These are phyloP conservation scores for Tolypocladium ophioglossoides DNA, from an alignment of 2,329 filamentous ascomycete genomes.

Conservation along the genomic window DNA sequence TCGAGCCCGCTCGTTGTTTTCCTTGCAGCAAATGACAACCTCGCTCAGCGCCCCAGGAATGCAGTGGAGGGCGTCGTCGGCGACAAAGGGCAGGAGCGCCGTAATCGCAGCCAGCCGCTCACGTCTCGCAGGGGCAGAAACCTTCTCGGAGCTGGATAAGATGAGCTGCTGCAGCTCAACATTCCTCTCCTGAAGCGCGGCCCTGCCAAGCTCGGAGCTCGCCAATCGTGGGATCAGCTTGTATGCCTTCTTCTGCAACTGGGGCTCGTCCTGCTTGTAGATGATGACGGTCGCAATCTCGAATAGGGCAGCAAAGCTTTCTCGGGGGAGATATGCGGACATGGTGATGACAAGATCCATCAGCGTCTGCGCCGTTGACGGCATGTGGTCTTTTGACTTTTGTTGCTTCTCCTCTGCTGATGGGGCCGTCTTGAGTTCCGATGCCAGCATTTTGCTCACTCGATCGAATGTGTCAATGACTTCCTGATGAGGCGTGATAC, in stretches of 20 bases:
- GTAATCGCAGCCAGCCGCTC: constrained; percentile 78
- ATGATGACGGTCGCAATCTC: constrained; percentile 77
- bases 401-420: constrained; percentile 48
- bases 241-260: constrained; percentile 98
- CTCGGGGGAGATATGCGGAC: constrained; percentile 79
- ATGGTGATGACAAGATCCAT: constrained; percentile 98
- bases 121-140: constrained; percentile 72
- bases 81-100: constrained; percentile 69
- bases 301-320: constrained; percentile 78
- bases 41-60: constrained; percentile 86
- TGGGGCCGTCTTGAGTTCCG: constrained; percentile 46
- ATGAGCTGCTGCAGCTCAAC: constrained; percentile 74
- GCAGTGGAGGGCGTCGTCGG: constrained; percentile 74
- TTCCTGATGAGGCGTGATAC: constrained; percentile 69
- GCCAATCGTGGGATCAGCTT: constrained; percentile 90
- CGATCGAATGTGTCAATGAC: constrained; percentile 81
- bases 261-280: constrained; percentile 71
- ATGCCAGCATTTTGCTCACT: constrained; percentile 74
- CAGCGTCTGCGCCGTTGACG: constrained; percentile 84
- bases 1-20: constrained; percentile 90
- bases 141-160: constrained; percentile 69
- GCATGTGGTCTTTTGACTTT: constrained; percentile 61
- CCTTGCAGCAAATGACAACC: constrained; percentile 92
- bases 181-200: constrained; percentile 67
- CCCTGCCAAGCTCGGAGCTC: constrained; percentile 64